phyloP scores from a whole-genome alignment of 139 green algal genomes.

The Ulvella scutata region DNA sequence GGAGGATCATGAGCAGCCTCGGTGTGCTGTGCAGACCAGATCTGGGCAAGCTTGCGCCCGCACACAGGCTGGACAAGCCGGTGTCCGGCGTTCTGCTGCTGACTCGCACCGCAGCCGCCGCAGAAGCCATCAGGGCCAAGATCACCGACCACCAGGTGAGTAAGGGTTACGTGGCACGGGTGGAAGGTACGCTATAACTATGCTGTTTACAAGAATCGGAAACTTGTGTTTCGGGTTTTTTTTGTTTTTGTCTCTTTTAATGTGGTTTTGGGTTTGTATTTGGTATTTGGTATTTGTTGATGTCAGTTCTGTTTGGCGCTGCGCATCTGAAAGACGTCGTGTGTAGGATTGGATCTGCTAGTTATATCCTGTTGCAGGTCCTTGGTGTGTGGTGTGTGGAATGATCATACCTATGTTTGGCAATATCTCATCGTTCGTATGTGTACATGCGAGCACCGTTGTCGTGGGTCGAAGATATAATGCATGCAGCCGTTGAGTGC shows the following conservation, averaged over 20 bases:
- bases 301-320: not conserved
- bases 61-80: slow-evolving; percentile 66
- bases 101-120: slow-evolving; percentile 32
- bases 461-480: too few species aligned
- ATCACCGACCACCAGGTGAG: slow-evolving; percentile 12
- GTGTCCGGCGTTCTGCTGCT: slow-evolving; percentile 81
- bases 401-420: too few species aligned
- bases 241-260: not conserved
- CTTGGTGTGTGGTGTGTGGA: too few species aligned
- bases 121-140: slow-evolving; percentile 28
- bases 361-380: not conserved
- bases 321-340: not conserved
- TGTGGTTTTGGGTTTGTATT: not conserved
- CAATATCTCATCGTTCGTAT: too few species aligned
- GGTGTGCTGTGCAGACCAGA: too few species aligned
- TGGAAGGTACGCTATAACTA: too few species aligned
- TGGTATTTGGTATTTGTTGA: not conserved
- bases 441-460: too few species aligned
- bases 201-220: too few species aligned
- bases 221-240: too few species aligned
- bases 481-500: too few species aligned
- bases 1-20: too few species aligned
- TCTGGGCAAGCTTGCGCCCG: slow-evolving; percentile 43
- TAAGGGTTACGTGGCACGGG: slow-evolving; percentile 75
- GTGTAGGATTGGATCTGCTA: not conserved